Evolutionary conservation across 805 yeast genomes (phyloP).

Genomic region (Ogataea siamensis): DNA sequence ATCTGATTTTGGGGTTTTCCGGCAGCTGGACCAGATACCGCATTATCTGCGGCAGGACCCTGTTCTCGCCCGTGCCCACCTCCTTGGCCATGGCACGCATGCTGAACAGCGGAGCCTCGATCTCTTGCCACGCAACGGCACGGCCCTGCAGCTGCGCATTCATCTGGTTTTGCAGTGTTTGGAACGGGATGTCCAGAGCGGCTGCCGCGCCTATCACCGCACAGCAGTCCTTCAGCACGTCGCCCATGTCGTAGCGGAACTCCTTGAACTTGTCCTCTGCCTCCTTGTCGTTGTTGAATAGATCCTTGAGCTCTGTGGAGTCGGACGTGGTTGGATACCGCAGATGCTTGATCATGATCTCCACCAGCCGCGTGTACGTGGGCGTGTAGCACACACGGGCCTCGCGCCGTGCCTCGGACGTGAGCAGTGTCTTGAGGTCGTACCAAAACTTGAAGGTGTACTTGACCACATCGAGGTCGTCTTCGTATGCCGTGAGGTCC

Average conservation of each 20-base stretch:
- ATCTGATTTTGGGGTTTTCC: slow-evolving; percentile 81
- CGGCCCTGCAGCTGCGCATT: slow-evolving; percentile 35
- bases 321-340: slow-evolving; percentile 58
- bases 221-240: slow-evolving; percentile 94
- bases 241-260: slow-evolving; percentile 96
- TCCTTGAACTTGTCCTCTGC: slow-evolving; percentile 90
- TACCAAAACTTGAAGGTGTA: slow-evolving; percentile 95
- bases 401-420: slow-evolving; percentile 53
- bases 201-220: slow-evolving; percentile 76
- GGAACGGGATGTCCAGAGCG: slow-evolving; percentile 71
- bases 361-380: slow-evolving; percentile 56
- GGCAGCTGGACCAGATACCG: slow-evolving; percentile 65
- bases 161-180: slow-evolving; percentile 46
- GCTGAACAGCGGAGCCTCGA: slow-evolving; percentile 88
- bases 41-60: slow-evolving; percentile 77
- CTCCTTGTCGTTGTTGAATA: slow-evolving; percentile 69
- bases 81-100: slow-evolving; percentile 95
- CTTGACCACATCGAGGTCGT: slow-evolving; percentile 84
- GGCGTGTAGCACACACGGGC: slow-evolving; percentile 52
- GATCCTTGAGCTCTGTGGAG: slow-evolving; percentile 38
- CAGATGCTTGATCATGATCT: slow-evolving; percentile 63
- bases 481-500: slow-evolving; percentile 67
- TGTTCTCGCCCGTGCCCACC: slow-evolving; percentile 61
- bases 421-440: slow-evolving; percentile 67
- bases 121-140: slow-evolving; percentile 67